Evolutionary conservation across 768 basidiomycete species (phyloP), one percentile per base, ranked within the genome.

Genomic region (Dictyophora rubrovolvata): DNA sequence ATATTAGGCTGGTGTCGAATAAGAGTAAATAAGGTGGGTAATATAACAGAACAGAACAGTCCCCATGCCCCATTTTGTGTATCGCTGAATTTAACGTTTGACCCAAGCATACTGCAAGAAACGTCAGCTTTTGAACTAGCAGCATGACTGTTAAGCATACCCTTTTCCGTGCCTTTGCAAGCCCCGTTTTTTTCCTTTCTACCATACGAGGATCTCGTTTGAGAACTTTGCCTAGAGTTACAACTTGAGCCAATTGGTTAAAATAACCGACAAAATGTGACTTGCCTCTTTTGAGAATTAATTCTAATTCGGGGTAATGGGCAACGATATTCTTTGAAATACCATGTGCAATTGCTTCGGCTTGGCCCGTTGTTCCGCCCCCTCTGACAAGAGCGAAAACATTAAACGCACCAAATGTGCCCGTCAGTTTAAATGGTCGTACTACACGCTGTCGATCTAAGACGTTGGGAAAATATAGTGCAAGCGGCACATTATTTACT

Each of bases 131-230:
- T 33, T 55, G 16, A 63, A 42, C 63, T 49, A 61, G 36, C 48
- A 36, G 37, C 18, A 51, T 42, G 42, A n/a, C 21, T 10, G 17
- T 18, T 34, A 59, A 28, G 83, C 89, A 48, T 71, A 93, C 92
- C 75, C 80, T 79, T 74, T 94, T 93, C 72, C 94, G 84, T 61
- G 95, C 93, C 76, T 96, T 96, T 61, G 87, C 83, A 66, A 83
- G 71, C 60, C 91, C 91, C 16, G 95, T 90, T 81, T 99, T 99
- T 77, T 99, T 99, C 66, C 95, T 80, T 74, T 99, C 95, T 33
- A 96, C 94, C 90, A 95, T 90, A 72, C 96, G 87, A 50, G 93
- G 92, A 77, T 99, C 95, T 66, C 94, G 84, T 70, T 84, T 83
- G 60, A 92, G 72, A 51, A 94, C 75, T 75, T 91, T 87, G 60